Base-by-base conservation (phyloP, 106 monocot species). In the Dendrobium chrysotoxum region DNA sequence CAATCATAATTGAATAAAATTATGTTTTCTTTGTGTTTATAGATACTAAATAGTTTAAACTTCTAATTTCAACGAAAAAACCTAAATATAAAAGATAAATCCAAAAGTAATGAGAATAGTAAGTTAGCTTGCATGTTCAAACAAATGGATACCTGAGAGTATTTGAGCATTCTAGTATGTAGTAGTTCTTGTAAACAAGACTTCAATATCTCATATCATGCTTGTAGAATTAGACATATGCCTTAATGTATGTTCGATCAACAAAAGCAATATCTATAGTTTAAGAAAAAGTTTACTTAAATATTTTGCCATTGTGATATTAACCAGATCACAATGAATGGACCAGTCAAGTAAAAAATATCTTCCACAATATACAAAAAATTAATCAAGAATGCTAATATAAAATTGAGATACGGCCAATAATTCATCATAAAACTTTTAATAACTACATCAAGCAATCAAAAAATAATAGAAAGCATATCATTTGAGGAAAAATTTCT, bases 201-300 rank as follows among this genome's bases (percentile, higher is more conserved):
- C 73, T 90, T 87, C 35, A 99, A 77, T 80, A 99, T 95, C 61
- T 95, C 95, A 53, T 95, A 99, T 39, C 98, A 88, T 67, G 95
- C 95, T 88, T 92, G 85, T 80, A 95, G 85, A 35, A 90, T 89
- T 31, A 31, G 31, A 31, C 91, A 80, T 95, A 95, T 75, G 98
- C 98, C 86, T 95, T 99, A 64, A 99, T 99, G 72, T 99, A 92
- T 55, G 98, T 95, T 82, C 98, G 84, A 75, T 99, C 98, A 86
- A 99, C 93, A 93, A 98, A 98, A 75, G 95, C 98, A 88, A 99
- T 91, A 91, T 99, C 98, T 99, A 92, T 88, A 92, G 85, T 81
- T 85, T 99, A 89, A 84, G 75, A 17, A 80, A 83, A 25, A 75
- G 50, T 91, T 64, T 91, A 80, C 17, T 86, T 68, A 41, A 61